Base-by-base conservation (phyloP, 179 eudicot genomes). In the Silene vulgaris region DNA sequence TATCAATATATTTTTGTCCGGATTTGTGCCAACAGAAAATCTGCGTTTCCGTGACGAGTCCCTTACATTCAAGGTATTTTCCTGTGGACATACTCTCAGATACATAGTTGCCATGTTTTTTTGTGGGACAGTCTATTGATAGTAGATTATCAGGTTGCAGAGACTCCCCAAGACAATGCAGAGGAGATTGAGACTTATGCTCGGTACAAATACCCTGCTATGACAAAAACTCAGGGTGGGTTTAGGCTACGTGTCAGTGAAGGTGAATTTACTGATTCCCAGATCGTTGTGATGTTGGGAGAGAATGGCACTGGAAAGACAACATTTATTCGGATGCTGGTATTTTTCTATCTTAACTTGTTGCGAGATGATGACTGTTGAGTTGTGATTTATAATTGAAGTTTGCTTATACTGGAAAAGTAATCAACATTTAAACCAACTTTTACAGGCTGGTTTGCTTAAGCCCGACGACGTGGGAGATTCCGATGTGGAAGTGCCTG, bases 271-370 rank as follows among this genome's bases (percentile, higher is more conserved):
- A 95, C 99, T 4, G 97, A 95, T 85, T 95, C 99, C 74, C 97
- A 95, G 81, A 95, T 95, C 52, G 70, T 92, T 72, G 99, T 95
- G 72, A 90, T 95, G 99, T 85, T 95, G 82, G 99, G 99, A 69
- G 99, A 95, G 87, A 95, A 95, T 83, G 99, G 97, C 79, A 95
- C 99, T 0, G 97, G 99, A 62, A 95, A 95, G 89, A 95, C 99
- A 0, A 92, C 99, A 30, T 92, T 95, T 80, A 92, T 92, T 56
- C 87, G 97, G 50, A 88, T 95, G 97, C 97, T 92, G 97, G 99
- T 95, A 90, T 65, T 12, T 17, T 23, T 71, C 74, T 76, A 48
- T 64, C 73, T 62, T 50, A 12, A 40, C 19, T 62, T 52, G 13
- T 9, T 32, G 32, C 50, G 17, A 17, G 37, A 16, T 65, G 54